phyloP scores from a whole-genome alignment of 495 filamentous ascomycete species.

The Hypoxylon intermedium region DNA sequence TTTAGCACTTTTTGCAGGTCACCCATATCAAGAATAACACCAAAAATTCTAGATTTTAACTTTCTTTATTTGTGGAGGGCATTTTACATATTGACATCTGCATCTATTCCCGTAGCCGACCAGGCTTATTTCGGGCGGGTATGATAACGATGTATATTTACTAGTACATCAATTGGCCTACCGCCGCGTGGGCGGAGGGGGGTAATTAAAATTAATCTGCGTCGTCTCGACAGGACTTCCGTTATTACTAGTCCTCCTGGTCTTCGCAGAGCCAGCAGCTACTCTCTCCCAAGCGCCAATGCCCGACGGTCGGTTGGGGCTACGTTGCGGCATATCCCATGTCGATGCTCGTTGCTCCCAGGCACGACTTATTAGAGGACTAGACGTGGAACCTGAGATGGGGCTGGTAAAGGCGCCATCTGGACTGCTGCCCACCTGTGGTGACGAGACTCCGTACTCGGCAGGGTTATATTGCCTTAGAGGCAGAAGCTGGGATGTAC shows the following conservation, averaged over 20 bases:
- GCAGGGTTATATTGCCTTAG: constrained; percentile 49
- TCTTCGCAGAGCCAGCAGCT: constrained; percentile 24
- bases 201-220: constrained; percentile 41
- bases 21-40: background rate
- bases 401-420: constrained; percentile 42
- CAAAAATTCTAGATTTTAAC: background rate
- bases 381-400: constrained; percentile 42
- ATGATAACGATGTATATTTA: too few relatives aligned
- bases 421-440: constrained; percentile 21
- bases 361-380: constrained; percentile 44
- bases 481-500: constrained; percentile 45
- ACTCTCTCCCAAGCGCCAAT: constrained; percentile 34
- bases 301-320: constrained; percentile 16
- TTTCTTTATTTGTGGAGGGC: too few relatives aligned
- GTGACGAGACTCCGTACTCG: constrained; percentile 46
- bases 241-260: constrained; percentile 33
- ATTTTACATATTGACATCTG: too few relatives aligned
- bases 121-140: background rate
- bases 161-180: constrained; percentile 16
- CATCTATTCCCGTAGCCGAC: background rate
- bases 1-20: too few relatives aligned
- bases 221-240: constrained; percentile 42
- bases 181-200: constrained; percentile 36
- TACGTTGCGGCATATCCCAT: constrained; percentile 25
- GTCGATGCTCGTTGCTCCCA: constrained; percentile 28